Base-by-base conservation (phyloP, 371 early-diverging fungal species). In the Mortierella sp. region DNA sequence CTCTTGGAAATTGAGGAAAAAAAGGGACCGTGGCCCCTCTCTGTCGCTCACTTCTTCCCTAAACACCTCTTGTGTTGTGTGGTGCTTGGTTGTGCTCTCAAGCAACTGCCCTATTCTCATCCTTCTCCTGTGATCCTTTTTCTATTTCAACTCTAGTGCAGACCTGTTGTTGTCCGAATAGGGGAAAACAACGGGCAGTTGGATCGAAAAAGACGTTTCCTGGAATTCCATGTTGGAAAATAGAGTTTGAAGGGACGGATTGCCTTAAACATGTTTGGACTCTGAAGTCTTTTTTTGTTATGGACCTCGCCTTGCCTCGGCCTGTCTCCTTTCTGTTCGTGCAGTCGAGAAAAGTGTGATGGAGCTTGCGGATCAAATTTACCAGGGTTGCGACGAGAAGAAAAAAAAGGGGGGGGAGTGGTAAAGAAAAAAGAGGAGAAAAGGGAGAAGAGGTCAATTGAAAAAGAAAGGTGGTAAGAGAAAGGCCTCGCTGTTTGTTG, bases 181-280 rank as follows among this genome's bases (percentile, higher is more conserved):
- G 59, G 59, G 59, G 59, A 59, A 59, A 59, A 59, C 59, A 59
- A 31, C 59, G 59, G 59, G 59, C 59, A 59, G 59, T 59, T 59
- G 59, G 59, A 59, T 59, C 59, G 59, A 59, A 59, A 57, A 59
- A 28, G 59, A 59, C 59, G 59, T 59, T 59, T 59, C 59, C 59
- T 59, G 59, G 59, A 59, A 59, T 59, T 59, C 59, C 59, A 59
- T 59, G 59, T 59, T 59, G 59, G 59, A 31, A 57, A 31, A 59
- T 59, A 59, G 14, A n/a, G 59, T 59, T 59, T 59, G 31, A 59
- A 11, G 28, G 57, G 57, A 28, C 28, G 55, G 59, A 31, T 59
- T 59, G 59, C 59, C 59, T 13, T 55, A 55, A 55, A 55, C 59
- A 26, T 55, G 26, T 11, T 10, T 28, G 31, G 16, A 28, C 16